Base-by-base conservation (phyloP, 805 yeast species). In the Tetrapisispora pingtungensis region DNA sequence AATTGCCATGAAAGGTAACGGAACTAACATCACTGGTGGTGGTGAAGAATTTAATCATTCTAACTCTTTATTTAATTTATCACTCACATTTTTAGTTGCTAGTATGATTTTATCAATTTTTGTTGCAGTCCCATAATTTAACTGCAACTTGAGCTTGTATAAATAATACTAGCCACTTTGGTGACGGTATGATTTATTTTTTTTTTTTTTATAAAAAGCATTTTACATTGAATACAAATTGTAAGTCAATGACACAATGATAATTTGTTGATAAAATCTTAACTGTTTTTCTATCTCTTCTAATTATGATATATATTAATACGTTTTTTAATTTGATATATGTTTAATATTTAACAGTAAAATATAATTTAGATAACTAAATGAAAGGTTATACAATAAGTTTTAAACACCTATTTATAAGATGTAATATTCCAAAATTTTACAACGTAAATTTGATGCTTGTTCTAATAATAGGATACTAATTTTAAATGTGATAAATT, bases 81-180 rank as follows among this genome's bases (percentile, higher is more conserved):
- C 58, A 13, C 44, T 50, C 4, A 49, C 55, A 10, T 36, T 51
- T 22, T 36, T 52, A 10, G 28, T 53, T 26, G 56, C 54, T 12
- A 26, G 48, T 10, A 14, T 53, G 12, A 38, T 54, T 18, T 30
- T 52, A 10, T 39, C 48, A 28, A 35, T 53, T 15, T 41, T 53
- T 19, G 47, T 54, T 30, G 36, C 49, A 14, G 47, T 51, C 18
- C 44, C 44, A 34, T 41, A 15, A 40, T 15, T n/a, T 10, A 22
- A 18, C 7, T 18, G 10, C 7, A 33, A 17, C 18, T n/a, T 10
- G 5, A 33, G n/a, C 6, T n/a, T 7, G 13, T 2, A 33, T 14
- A 33, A 15, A 15, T 14, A 10, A 33, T 12, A 33, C 7, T 17
- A 33, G 33, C 4, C 10, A 33, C 26, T 22, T 22, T 22, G 8